Evolutionary conservation across 2,329 filamentous ascomycete genomes (phyloP).

Genomic region (Lachnellula willkommii): DNA sequence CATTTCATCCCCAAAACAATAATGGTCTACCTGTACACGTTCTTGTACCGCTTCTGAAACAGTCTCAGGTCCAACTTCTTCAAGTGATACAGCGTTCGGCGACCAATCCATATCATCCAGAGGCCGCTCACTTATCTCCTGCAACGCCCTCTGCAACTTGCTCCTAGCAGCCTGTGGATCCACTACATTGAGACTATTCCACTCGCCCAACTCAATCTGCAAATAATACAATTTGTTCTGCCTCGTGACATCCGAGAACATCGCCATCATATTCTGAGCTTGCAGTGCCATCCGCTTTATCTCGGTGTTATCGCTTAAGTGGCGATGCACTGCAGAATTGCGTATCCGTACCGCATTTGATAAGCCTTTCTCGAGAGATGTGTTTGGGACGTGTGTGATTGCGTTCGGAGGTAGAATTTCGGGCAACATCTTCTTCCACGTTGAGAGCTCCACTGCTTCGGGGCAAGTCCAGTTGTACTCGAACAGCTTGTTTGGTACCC

Average conservation of each 20-base stretch:
- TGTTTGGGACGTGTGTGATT: slow-evolving; percentile 15
- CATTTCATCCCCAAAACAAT: slow-evolving; percentile 22
- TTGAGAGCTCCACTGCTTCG: slow-evolving; percentile 28
- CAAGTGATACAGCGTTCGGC: slow-evolving; percentile 26
- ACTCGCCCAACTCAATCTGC: slow-evolving; percentile 21
- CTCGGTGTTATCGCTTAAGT: slow-evolving; percentile 26
- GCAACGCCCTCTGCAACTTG: slow-evolving; percentile 23
- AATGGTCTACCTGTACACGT: not conserved
- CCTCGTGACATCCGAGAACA: slow-evolving; percentile 26
- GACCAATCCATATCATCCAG: slow-evolving; percentile 33
- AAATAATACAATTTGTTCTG: slow-evolving; percentile 25
- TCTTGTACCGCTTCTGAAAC: not conserved
- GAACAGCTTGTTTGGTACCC: slow-evolving; percentile 24
- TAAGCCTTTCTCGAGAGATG: slow-evolving; percentile 19
- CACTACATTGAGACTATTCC: slow-evolving; percentile 17
- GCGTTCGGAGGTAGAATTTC: slow-evolving; percentile 17
- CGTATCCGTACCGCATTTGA: slow-evolving; percentile 26
- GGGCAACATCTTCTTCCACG: slow-evolving; percentile 25
- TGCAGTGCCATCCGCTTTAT: slow-evolving; percentile 25
- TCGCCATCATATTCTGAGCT: slow-evolving; percentile 26
- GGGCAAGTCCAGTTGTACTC: slow-evolving; percentile 26
- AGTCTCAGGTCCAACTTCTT: slow-evolving; percentile 18
- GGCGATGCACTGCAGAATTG: slow-evolving; percentile 29
- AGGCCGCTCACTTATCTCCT: slow-evolving; percentile 26
- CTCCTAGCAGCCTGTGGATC: slow-evolving; percentile 18